These are phyloP conservation scores for Tuber indicum DNA, from an alignment of 495 filamentous ascomycete species.

Conservation along the genomic window DNA sequence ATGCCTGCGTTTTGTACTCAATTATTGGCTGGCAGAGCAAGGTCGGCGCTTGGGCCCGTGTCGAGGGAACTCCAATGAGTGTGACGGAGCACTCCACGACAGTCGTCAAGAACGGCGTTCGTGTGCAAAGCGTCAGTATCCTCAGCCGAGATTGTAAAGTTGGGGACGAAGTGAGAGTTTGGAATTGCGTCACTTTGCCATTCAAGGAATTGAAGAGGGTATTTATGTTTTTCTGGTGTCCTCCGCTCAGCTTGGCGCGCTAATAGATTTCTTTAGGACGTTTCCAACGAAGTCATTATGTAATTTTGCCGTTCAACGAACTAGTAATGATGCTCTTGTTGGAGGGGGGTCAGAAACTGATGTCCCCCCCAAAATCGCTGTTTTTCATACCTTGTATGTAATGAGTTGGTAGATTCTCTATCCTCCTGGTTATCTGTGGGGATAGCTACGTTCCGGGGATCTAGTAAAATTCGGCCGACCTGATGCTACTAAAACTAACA, in stretches of 20 bases:
- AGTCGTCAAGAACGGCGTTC: conserved; percentile 93
- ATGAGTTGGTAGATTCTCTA: not conserved
- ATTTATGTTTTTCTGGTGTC: conserved; percentile 45
- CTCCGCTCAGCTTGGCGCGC: conserved; percentile 5
- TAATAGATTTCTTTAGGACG: conserved; percentile 54
- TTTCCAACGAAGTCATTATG: conserved; percentile 96
- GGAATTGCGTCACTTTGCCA: conserved; percentile 96
- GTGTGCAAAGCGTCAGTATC: conserved; percentile 98
- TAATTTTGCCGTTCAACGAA: conserved; percentile 43
- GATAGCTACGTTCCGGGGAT: not conserved
- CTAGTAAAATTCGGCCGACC: not conserved
- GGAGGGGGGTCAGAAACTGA: not conserved
- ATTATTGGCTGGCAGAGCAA: conserved; percentile 97
- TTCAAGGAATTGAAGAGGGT: conserved; percentile 99
- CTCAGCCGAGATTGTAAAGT: conserved; percentile 94
- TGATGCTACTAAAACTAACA: not conserved
- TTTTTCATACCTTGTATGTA: not conserved
- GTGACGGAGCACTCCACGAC: conserved; percentile 85
- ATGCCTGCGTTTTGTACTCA: conserved; percentile 90
- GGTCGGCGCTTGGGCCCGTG: conserved; percentile 93
- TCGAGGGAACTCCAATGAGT: conserved; percentile 90
- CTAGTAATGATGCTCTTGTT: not conserved
- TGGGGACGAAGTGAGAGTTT: conserved; percentile 89
- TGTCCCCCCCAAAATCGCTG: not conserved
- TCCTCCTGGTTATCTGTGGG: not conserved